phyloP scores from a whole-genome alignment of 2,329 filamentous ascomycete genomes.

The Rutstroemia sydowiana region DNA sequence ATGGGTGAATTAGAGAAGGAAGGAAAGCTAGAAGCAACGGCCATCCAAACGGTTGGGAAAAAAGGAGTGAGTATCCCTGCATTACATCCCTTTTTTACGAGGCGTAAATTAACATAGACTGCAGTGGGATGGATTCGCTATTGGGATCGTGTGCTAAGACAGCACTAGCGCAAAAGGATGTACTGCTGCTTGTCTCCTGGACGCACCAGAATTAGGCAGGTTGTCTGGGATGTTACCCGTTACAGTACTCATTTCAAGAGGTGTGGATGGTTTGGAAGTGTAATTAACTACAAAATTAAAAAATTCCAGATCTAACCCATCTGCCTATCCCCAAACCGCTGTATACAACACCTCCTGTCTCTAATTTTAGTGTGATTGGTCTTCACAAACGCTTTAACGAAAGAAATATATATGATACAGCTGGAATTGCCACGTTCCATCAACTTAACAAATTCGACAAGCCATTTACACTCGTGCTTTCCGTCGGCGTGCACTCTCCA shows the following conservation, averaged over 20 bases:
- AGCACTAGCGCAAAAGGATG: background rate
- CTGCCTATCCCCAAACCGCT: no score
- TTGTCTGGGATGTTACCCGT: background rate
- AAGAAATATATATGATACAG: no score
- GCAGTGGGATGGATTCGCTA: background rate
- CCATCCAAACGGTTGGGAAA: conserved; percentile 5
- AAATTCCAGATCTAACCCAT: no score
- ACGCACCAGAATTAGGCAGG: background rate
- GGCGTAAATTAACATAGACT: no score
- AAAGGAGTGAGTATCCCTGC: no score
- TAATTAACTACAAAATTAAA: no score
- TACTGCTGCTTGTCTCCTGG: background rate
- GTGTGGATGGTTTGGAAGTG: no score
- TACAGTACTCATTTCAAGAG: no score
- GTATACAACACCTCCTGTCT: no score
- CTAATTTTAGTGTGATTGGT: no score
- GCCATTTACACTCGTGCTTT: background rate
- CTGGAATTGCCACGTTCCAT: background rate
- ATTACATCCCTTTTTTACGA: no score
- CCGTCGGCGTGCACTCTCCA: background rate
- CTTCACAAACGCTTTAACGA: no score
- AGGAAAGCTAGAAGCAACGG: background rate
- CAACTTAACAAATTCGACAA: background rate
- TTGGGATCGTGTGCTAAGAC: background rate
- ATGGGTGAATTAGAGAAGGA: conserved; percentile 6